Evolutionary conservation across 257 asterid genomes (phyloP), one percentile per base, ranked within the genome.

Genomic region (Verbascum thapsus): DNA sequence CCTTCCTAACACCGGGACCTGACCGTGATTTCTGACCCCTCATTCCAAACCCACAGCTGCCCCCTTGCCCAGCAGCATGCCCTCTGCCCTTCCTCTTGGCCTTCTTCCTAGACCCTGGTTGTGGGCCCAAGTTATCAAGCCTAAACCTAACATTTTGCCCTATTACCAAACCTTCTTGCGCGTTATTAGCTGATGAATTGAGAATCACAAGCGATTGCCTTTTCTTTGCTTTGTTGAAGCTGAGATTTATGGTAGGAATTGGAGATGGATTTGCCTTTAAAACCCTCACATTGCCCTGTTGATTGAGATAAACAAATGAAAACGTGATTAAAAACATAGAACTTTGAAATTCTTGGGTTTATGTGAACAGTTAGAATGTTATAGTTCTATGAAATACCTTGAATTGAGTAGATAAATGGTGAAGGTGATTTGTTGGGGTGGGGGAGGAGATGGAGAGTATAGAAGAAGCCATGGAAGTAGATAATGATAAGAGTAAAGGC

Each of bases 1-100:
- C 91, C 74, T 64, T 80, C 34, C 87, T 67, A 3, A 90, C 95
- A 10, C 95, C 95, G 10, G 99, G 99, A 30, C 99, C 99, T 10
- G 99, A 94, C 95, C 99, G 84, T 23, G 99, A 90, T 71, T 90
- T 94, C 85, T 94, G 97, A 62, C 99, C 96, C 74, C 82, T 81
- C 87, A 81, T 81, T 10, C 87, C 87, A 19, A 78, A 81, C 53
- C 87, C 87, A 68, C 99, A 94, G 77, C 99, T 94, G 55, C 97
- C 99, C 15, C 97, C 97, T 69, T 87, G 99, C 35, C 99, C 99
- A 40, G 99, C 97, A 58, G 91, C 58, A 42, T 94, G 99, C 38
- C 99, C 97, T 63, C 99, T 74, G 38, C 99, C 99, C 76, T 87
- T 94, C 53, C 99, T 81, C 78, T 92, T 92, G 8, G 84, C 79